These are phyloP conservation scores for Termitomyces sp. DNA, from an alignment of 768 basidiomycete species.

Conservation along the genomic window DNA sequence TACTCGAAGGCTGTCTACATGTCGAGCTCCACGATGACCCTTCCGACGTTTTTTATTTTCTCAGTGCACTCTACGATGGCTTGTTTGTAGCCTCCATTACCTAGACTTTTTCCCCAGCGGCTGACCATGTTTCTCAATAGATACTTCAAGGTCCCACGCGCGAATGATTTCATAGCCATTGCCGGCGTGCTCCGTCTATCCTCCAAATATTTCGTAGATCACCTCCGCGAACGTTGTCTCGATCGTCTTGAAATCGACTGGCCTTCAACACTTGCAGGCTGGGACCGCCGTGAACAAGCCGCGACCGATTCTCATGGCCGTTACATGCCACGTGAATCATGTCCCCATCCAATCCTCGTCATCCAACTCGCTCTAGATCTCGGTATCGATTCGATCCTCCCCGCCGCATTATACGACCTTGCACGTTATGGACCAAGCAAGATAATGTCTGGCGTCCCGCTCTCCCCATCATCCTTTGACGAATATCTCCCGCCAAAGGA, in stretches of 20 bases:
- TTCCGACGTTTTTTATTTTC: constrained; percentile 59
- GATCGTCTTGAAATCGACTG: constrained; percentile 56
- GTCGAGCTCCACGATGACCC: constrained; percentile 63
- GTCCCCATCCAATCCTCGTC: constrained; percentile 63
- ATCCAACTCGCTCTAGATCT: constrained; percentile 68
- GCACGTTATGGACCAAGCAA: constrained; percentile 68
- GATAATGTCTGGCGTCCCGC: constrained; percentile 49
- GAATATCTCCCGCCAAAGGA: constrained; percentile 11
- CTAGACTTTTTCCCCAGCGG: not conserved
- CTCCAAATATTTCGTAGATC: constrained; percentile 70
- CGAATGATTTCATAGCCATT: constrained; percentile 53
- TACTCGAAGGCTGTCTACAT: constrained; percentile 52
- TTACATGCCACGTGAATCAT: constrained; percentile 54
- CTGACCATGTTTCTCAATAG: constrained; percentile 23
- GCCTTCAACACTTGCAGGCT: constrained; percentile 59
- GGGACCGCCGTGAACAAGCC: constrained; percentile 61
- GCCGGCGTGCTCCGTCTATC: constrained; percentile 67
- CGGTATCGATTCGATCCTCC: constrained; percentile 49
- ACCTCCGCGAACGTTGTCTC: constrained; percentile 57
- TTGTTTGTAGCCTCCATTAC: constrained; percentile 41
- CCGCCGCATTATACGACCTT: constrained; percentile 70
- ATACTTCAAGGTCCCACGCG: constrained; percentile 47
- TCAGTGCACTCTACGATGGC: constrained; percentile 71
- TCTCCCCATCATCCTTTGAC: constrained; percentile 25
- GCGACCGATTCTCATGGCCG: constrained; percentile 44